A percentile compares a stretch with the other conserved stretches of the same genome.
These are phyloP conservation scores for Abrus pulchellus DNA, from an alignment of 306 rosid species.

Conservation along the genomic window DNA sequence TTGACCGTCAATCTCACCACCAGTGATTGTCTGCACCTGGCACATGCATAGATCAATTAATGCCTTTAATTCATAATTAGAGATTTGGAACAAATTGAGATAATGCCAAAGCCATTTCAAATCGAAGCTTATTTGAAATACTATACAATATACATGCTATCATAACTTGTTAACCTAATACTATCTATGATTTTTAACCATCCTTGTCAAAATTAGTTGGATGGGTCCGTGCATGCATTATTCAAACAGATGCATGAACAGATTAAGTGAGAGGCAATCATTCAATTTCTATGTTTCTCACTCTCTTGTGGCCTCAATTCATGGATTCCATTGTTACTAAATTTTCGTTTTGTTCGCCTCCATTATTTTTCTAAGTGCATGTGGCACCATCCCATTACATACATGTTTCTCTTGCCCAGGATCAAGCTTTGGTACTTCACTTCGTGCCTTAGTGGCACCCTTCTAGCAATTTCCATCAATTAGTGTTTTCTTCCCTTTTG, in stretches of 20 bases:
- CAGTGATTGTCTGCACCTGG: not conserved
- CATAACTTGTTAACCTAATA: not conserved
- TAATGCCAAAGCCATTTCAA: conserved; percentile 18
- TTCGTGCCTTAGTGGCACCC: not conserved
- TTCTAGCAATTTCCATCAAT: conserved; percentile 14
- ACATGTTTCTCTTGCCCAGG: conserved; percentile 23
- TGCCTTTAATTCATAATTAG: not conserved
- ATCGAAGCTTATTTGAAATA: not conserved
- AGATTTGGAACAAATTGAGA: not conserved
- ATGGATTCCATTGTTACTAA: conserved; percentile 23
- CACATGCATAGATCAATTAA: not conserved
- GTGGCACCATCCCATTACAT: conserved; percentile 33
- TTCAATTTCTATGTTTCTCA: conserved; percentile 24
- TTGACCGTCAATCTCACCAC: not conserved
- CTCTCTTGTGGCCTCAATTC: conserved; percentile 36
- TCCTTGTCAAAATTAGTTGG: conserved; percentile 28
- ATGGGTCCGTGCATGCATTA: conserved; percentile 41
- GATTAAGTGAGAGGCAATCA: conserved; percentile 19
- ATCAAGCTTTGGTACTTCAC: conserved; percentile 6
- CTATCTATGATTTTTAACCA: not conserved
- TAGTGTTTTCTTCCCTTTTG: not conserved
- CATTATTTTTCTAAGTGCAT: conserved; percentile 17
- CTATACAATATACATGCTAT: not conserved
- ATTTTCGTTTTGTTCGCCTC: not conserved
- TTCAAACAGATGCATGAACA: not conserved